Evolutionary conservation across 208 protist species (phyloP).

Genomic region (Herpetomonas muscarum): DNA sequence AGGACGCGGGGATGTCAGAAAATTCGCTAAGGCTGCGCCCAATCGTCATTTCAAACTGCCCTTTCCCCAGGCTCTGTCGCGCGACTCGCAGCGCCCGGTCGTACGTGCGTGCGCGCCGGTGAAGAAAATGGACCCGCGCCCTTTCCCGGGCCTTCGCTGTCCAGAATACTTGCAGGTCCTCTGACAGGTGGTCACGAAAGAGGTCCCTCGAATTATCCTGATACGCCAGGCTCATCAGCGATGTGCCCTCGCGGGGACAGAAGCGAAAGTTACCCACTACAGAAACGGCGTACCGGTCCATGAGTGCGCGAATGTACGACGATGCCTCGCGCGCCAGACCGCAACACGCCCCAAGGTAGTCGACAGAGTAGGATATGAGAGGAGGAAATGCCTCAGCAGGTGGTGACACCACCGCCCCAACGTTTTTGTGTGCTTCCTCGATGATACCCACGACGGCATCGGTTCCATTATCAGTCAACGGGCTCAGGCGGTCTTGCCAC

Average conservation of each 20-base stretch:
- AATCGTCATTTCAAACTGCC: too few species aligned
- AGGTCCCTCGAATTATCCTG: not conserved
- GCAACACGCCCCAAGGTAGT: slow-evolving; percentile 21
- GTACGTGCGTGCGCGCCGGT: slow-evolving; percentile 15
- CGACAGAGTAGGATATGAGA: slow-evolving; percentile 17
- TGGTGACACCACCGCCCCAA: too few species aligned
- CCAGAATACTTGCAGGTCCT: slow-evolving; percentile 6
- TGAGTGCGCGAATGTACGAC: slow-evolving; percentile 31
- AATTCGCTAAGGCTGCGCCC: slow-evolving; percentile 52
- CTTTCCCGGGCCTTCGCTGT: not conserved
- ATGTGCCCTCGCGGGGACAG: slow-evolving; percentile 1
- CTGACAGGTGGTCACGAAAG: not conserved
- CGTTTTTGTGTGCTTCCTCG: too few species aligned
- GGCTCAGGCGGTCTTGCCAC: too few species aligned
- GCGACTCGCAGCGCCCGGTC: not conserved
- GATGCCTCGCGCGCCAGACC: slow-evolving; percentile 28
- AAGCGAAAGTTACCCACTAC: not conserved
- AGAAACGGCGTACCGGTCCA: slow-evolving; percentile 31
- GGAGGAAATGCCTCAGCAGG: slow-evolving; percentile 7
- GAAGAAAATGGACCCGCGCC: slow-evolving; percentile 14
- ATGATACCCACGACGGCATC: too few species aligned
- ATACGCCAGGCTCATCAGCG: slow-evolving; percentile 14
- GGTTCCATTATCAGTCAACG: too few species aligned
- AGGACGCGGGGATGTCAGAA: slow-evolving; percentile 19
- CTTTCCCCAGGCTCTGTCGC: too few species aligned